Evolutionary conservation across 2,329 filamentous ascomycete species (phyloP).

Genomic region (Aspergillus quadricinctus): DNA sequence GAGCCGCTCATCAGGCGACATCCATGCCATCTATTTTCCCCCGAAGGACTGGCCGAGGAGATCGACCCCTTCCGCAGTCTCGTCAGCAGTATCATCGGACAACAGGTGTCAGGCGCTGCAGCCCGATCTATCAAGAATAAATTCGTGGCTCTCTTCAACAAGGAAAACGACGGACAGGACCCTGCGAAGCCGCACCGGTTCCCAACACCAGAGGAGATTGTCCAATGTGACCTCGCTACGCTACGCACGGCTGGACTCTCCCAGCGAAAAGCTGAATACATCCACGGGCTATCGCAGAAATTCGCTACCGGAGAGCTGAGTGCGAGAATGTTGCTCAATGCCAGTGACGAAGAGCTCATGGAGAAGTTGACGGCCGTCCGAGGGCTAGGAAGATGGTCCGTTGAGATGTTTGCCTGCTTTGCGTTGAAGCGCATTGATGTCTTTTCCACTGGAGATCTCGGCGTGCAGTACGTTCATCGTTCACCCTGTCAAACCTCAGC

Average conservation of each 20-base stretch:
- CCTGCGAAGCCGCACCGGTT: slow-evolving; percentile 46
- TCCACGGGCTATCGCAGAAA: slow-evolving; percentile 77
- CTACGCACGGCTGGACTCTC: slow-evolving; percentile 85
- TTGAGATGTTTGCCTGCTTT: slow-evolving; percentile 98
- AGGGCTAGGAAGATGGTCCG: slow-evolving; percentile 83
- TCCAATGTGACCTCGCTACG: slow-evolving; percentile 56
- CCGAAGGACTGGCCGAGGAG: slow-evolving; percentile 74
- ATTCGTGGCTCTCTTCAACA: slow-evolving; percentile 69
- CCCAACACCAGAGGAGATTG: slow-evolving; percentile 72
- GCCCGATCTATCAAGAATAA: slow-evolving; percentile 84
- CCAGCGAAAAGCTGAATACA: slow-evolving; percentile 93
- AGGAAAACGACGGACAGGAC: slow-evolving; percentile 12
- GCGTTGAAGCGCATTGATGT: slow-evolving; percentile 92
- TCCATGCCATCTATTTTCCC: slow-evolving; percentile 73
- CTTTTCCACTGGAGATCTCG: slow-evolving; percentile 85
- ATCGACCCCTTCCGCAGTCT: slow-evolving; percentile 86
- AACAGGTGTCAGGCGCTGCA: slow-evolving; percentile 92
- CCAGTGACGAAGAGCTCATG: slow-evolving; percentile 80
- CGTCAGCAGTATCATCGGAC: slow-evolving; percentile 83
- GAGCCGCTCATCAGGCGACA: slow-evolving; percentile 68
- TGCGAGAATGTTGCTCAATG: slow-evolving; percentile 69
- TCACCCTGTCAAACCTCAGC: neutral
- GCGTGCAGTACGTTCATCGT: slow-evolving; percentile 64
- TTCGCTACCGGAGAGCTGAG: slow-evolving; percentile 72
- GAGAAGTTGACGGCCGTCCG: slow-evolving; percentile 78